Conservation (phyloP, 1,284 basidiomycete genomes). For the Amylostereum areolatum region DNA sequence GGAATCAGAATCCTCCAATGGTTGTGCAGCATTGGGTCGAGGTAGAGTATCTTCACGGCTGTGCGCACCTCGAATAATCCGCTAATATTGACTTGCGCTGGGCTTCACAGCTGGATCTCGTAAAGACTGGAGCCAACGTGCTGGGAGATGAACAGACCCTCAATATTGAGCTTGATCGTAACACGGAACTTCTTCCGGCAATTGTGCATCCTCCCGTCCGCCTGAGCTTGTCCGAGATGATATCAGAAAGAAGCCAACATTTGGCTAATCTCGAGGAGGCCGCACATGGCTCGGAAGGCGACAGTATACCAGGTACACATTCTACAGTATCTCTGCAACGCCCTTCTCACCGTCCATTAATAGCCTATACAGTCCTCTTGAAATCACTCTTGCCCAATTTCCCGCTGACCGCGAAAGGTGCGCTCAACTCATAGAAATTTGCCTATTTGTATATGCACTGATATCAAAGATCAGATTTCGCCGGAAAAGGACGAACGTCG, state of each 20-base stretch:
- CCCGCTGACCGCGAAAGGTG: slow-evolving; percentile 58
- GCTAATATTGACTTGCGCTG: too few relatives aligned
- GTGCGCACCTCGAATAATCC: too few relatives aligned
- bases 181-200: slow-evolving; percentile 49
- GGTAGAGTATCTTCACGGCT: too few relatives aligned
- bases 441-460: slow-evolving; percentile 20
- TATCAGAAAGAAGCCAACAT: too few relatives aligned
- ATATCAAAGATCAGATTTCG: slow-evolving; percentile 31
- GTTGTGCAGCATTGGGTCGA: slow-evolving; percentile 73
- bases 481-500: slow-evolving; percentile 26
- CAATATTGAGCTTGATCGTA: slow-evolving; percentile 65
- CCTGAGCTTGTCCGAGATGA: too few relatives aligned
- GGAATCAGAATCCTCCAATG: slow-evolving; percentile 32
- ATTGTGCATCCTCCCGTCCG: too few relatives aligned
- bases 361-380: slow-evolving; percentile 37
- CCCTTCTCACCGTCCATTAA: too few relatives aligned
- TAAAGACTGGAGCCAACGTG: slow-evolving; percentile 38
- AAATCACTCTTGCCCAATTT: slow-evolving; percentile 40
- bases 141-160: slow-evolving; percentile 66
- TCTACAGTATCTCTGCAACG: too few relatives aligned
- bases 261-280: too few relatives aligned
- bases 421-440: slow-evolving; percentile 9
- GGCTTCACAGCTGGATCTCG: slow-evolving; percentile 64
- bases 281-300: too few relatives aligned
- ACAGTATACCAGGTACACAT: too few relatives aligned